These are phyloP conservation scores for Rhypophila decipiens DNA, from an alignment of 495 filamentous ascomycete genomes.

Conservation along the genomic window DNA sequence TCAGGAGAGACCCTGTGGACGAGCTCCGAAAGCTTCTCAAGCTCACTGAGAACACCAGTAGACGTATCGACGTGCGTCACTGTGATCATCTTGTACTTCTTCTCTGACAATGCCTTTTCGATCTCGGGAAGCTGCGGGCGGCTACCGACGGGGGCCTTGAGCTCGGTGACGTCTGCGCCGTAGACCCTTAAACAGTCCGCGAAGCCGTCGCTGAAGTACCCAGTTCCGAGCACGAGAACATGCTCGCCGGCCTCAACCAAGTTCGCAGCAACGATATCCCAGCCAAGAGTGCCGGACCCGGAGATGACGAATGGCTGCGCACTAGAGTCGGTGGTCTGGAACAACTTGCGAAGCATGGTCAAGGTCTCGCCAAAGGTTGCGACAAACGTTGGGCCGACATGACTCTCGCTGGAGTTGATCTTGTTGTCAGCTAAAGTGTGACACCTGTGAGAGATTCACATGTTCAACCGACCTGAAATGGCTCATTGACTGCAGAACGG, in stretches of 20 bases:
- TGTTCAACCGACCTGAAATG: constrained; percentile 67
- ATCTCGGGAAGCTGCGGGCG: constrained; percentile 82
- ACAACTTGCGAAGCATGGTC: constrained; percentile 81
- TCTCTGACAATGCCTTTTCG: constrained; percentile 78
- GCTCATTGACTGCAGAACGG: constrained; percentile 87
- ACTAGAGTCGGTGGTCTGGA: constrained; percentile 73
- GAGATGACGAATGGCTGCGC: constrained; percentile 90
- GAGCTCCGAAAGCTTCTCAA: constrained; percentile 74
- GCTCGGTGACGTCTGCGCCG: constrained; percentile 78
- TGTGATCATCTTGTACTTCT: constrained; percentile 85
- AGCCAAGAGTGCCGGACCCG: constrained; percentile 91
- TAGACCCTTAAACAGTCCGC: constrained; percentile 87
- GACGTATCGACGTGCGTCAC: constrained; percentile 97
- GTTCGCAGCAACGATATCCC: constrained; percentile 93
- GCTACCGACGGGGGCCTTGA: constrained; percentile 83
- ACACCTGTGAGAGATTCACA: too few species aligned
- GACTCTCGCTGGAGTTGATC: constrained; percentile 68
- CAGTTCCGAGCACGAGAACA: constrained; percentile 86
- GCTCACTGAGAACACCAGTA: constrained; percentile 87
- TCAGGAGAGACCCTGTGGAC: constrained; percentile 82
- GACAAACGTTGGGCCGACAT: constrained; percentile 84
- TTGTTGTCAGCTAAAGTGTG: constrained; percentile 6
- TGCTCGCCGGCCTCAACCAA: constrained; percentile 81
- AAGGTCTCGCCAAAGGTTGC: constrained; percentile 85
- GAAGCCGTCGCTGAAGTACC: constrained; percentile 96